Evolutionary conservation across 2,329 filamentous ascomycete genomes (phyloP).

Genomic region (Penicillium brasilianum): DNA sequence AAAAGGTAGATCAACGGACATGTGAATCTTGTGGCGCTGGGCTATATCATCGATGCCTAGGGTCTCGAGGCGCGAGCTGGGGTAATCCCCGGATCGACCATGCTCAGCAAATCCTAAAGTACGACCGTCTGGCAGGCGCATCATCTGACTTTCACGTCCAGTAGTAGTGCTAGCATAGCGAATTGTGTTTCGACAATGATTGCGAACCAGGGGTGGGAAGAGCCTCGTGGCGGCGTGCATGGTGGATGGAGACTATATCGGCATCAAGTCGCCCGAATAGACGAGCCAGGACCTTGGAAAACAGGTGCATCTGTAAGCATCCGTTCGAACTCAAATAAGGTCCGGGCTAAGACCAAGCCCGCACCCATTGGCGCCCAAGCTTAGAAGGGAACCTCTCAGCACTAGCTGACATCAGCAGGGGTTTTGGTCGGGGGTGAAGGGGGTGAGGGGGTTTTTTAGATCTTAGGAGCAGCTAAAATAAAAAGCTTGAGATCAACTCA

Average conservation of each 20-base stretch:
- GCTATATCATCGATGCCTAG: constrained; percentile 41
- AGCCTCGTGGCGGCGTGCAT: neutral
- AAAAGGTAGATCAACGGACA: too few relatives aligned
- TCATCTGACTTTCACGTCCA: constrained; percentile 4
- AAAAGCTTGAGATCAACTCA: neutral
- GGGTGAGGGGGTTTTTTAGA: neutral
- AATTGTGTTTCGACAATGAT: neutral
- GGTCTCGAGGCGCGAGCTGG: constrained; percentile 51
- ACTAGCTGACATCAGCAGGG: neutral
- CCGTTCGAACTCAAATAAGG: neutral
- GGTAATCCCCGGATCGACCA: constrained; percentile 39
- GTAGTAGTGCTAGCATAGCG: neutral
- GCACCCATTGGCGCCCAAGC: neutral
- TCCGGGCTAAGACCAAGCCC: neutral
- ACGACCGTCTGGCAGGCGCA: constrained; percentile 35
- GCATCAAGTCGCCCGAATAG: neutral
- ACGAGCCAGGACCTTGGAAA: neutral
- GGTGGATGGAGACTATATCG: neutral
- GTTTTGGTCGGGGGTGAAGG: too few relatives aligned
- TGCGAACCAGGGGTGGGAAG: neutral
- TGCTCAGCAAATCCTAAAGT: constrained; percentile 53
- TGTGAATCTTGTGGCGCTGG: constrained; percentile 41
- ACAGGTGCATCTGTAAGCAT: neutral
- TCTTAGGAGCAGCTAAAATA: neutral
- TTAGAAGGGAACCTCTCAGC: neutral